Evolutionary conservation across 176 grass and related monocot species (phyloP), one percentile per base, ranked within the genome.

Genomic region (Oryza officinalis): DNA sequence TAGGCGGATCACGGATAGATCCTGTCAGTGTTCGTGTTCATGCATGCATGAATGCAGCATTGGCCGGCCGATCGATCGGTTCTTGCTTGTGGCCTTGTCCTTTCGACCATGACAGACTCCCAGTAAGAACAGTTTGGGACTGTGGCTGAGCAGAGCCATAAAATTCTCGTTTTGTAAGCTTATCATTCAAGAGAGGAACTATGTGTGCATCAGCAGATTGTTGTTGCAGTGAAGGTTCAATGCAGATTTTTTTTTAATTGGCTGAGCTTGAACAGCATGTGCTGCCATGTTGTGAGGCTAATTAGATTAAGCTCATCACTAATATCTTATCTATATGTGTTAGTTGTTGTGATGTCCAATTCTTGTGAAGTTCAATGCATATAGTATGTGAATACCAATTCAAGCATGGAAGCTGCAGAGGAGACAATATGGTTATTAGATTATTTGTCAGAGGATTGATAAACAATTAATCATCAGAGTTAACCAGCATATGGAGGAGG

Each of bases 221-320:
- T 47, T 22, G 54, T 83, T 41, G 32, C 20, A 1, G 57, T 65
- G 18, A 47, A 14, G 54, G 54, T 60, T 23, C 22, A 60, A 43
- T 10, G 31, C 85, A 13, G 23, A 25, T 77, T 22, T 69, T 35
- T 40, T 72, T 13, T 25, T 69, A 10, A 27, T 15, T 65, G 25
- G 3, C 22, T 52, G 50, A 2, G 20, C 45, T 47, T 5, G 10
- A 3, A 4, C 72, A 17, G 68, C 68, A 67, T 74, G 87, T 74
- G 81, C 65, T 41, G 38, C 64, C 75, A 84, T 73, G 86, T 80
- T 74, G 45, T 7, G 75, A 71, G 43, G 12, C 23, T 23, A 9
- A 12, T 15, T 45, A 74, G 45, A 71, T 83, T 60, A 59, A 57
- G 71, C 37, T 38, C 37, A 17, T 59, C 26, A 81, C 27, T 54